phyloP scores from a whole-genome alignment of 805 yeast species.

The Barnettozyma populi region DNA sequence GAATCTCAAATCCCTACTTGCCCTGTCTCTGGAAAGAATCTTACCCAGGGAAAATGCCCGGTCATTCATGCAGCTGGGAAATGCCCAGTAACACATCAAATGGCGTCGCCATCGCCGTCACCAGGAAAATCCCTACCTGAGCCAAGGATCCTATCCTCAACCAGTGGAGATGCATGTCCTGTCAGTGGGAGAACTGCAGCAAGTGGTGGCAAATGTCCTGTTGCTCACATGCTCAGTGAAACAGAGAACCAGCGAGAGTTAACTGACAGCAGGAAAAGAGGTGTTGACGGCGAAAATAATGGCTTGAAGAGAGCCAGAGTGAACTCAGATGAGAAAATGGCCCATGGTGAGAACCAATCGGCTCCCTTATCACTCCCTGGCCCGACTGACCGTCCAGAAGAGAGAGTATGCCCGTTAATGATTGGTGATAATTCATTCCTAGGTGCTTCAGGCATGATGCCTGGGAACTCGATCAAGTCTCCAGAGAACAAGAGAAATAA shows the following conservation, averaged over 20 bases:
- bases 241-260: background rate
- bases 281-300: background rate
- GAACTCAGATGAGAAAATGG: background rate
- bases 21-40: conserved; percentile 14
- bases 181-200: conserved; percentile 15
- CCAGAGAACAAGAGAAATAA: conserved; percentile 11
- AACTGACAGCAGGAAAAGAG: background rate
- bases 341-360: background rate
- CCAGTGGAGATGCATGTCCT: conserved; percentile 11
- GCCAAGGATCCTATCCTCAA: background rate
- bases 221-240: conserved; percentile 16
- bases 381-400: conserved; percentile 18
- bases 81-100: conserved; percentile 25
- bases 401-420: conserved; percentile 41
- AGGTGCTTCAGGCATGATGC: background rate
- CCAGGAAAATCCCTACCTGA: conserved; percentile 1
- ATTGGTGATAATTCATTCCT: conserved; percentile 35
- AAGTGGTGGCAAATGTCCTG: conserved; percentile 19
- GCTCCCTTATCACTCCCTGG: background rate
- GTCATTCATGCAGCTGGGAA: conserved; percentile 19
- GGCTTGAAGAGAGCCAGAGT: background rate
- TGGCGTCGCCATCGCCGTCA: conserved; percentile 1
- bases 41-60: conserved; percentile 23
- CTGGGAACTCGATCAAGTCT: background rate
- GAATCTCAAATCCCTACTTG: conserved; percentile 3